Conservation (phyloP, 2,329 filamentous ascomycete species). For the Lecanoromycetidae sp. region DNA sequence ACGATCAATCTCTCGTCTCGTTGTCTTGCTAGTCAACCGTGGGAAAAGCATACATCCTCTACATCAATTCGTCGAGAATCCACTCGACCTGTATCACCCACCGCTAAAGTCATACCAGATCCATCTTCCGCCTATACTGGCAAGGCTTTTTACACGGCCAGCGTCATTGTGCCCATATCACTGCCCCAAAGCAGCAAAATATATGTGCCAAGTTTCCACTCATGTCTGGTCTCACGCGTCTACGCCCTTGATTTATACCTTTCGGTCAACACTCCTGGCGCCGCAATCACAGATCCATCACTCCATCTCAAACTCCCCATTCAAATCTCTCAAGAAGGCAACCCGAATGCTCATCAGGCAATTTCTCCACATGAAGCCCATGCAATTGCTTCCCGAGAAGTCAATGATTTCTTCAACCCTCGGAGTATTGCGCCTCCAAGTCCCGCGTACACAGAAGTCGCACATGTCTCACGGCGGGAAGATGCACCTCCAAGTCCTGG, state of each 20-base stretch:
- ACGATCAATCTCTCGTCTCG: slow-evolving; percentile 42
- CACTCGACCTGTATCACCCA: slow-evolving; percentile 20
- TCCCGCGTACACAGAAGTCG: slow-evolving; percentile 6
- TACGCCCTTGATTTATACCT: slow-evolving; percentile 51
- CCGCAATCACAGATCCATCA: slow-evolving; percentile 28
- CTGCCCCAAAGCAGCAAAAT: slow-evolving; percentile 45
- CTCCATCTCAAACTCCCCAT: slow-evolving; percentile 33
- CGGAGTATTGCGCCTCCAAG: slow-evolving; percentile 20
- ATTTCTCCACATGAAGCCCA: slow-evolving; percentile 16
- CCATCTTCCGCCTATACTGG: slow-evolving; percentile 34
- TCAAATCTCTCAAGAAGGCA: slow-evolving; percentile 27
- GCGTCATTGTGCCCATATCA: slow-evolving; percentile 51
- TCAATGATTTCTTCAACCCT: slow-evolving; percentile 24
- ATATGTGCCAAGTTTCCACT: slow-evolving; percentile 58
- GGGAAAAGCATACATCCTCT: slow-evolving; percentile 38
- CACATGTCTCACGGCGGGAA: neutral
- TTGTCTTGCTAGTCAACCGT: slow-evolving; percentile 45
- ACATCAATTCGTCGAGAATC: slow-evolving; percentile 21
- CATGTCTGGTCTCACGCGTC: slow-evolving; percentile 51
- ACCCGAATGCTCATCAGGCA: slow-evolving; percentile 10
- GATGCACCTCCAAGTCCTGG: slow-evolving; percentile 1
- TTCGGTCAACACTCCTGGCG: slow-evolving; percentile 39
- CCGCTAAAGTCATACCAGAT: slow-evolving; percentile 19
- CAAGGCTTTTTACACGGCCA: slow-evolving; percentile 46
- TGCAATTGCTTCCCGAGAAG: slow-evolving; percentile 19